Evolutionary conservation across 805 yeast genomes (phyloP).

Genomic region (Vanderwaltozyma polyspora): DNA sequence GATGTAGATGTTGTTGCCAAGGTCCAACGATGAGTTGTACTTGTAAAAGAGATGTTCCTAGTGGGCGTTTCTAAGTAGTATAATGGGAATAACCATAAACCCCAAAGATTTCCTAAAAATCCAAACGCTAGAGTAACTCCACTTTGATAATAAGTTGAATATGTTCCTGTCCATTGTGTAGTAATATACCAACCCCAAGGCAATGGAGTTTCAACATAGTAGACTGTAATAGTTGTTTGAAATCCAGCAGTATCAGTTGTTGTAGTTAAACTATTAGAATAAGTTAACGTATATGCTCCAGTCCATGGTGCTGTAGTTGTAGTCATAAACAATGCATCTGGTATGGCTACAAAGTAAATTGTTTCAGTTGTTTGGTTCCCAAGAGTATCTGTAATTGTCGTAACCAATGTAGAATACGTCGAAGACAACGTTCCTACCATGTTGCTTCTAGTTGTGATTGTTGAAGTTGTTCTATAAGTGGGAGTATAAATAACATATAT

Average conservation of each 20-base stretch:
- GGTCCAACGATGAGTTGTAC: background rate
- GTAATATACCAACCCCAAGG: background rate
- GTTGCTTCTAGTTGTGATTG: background rate
- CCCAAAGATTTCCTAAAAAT: background rate
- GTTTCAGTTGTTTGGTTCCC: background rate
- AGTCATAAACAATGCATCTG: background rate
- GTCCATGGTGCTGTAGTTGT: conserved; percentile 1
- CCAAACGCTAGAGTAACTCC: background rate
- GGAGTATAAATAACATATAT: conserved; percentile 8
- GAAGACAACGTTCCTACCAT: background rate
- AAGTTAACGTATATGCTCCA: background rate
- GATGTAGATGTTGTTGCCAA: too few relatives aligned
- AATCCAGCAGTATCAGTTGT: conserved; percentile 1
- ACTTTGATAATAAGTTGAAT: background rate
- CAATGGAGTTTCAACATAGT: conserved; percentile 6
- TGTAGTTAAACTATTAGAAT: too few relatives aligned
- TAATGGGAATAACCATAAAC: conserved; percentile 1
- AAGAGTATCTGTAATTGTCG: background rate
- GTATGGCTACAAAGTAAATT: background rate
- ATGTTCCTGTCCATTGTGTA: conserved; percentile 1
- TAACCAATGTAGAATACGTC: background rate
- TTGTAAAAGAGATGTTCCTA: background rate
- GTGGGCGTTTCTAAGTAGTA: background rate
- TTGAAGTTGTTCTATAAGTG: background rate
- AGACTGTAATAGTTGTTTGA: conserved; percentile 3